Base-by-base conservation (phyloP, 1,284 basidiomycete genomes). In the Trametes sp. region DNA sequence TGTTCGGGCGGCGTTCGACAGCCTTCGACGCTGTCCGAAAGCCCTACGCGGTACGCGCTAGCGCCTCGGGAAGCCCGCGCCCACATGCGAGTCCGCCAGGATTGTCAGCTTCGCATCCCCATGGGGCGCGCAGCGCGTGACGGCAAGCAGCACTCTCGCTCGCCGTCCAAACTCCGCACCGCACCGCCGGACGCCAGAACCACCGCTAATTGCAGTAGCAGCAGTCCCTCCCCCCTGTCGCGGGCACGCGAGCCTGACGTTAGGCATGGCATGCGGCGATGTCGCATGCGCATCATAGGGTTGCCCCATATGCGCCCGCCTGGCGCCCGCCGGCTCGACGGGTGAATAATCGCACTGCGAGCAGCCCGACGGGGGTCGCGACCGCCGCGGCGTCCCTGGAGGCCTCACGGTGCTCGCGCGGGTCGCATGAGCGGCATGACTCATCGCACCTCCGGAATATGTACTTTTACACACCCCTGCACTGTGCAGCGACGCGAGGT, bases 101-200 rank as follows among this genome's bases (percentile, higher is more conserved):
- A 14, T 3, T 41, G 41, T 45, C 42, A 45, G 24, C 21, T 23
- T 7, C 24, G 46, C 24, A 24, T 24, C 42, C 42, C 21, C 49
- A 51, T 35, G 49, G 31, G 23, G n/a, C 8, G 42, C 10, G 21
- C 23, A n/a, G n/a, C n/a, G n/a, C 24, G 21, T 23, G 21, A 49
- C 48, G 8, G 29, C 28, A 24, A 7, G 48, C 26, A 49, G 14
- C 24, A 11, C 28, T 29, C 28, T 23, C 38, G 36, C 52, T 42
- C 24, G 52, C 36, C 52, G 52, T 53, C 36, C 52, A 53, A 53
- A 53, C 36, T 21, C 52, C 52, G 36, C 52, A 41, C 36, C 36
- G 11, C 16, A 23, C 51, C 33, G 21, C n/a, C 41, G 10, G 19
- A 10, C 41, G 41, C n/a, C n/a, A n/a, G n/a, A n/a, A n/a, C n/a